Percentiles rank a stretch among this genome's conserved stretches.
Conservation (phyloP, 164 flowering plant genomes). For the Pachysandra terminalis region DNA sequence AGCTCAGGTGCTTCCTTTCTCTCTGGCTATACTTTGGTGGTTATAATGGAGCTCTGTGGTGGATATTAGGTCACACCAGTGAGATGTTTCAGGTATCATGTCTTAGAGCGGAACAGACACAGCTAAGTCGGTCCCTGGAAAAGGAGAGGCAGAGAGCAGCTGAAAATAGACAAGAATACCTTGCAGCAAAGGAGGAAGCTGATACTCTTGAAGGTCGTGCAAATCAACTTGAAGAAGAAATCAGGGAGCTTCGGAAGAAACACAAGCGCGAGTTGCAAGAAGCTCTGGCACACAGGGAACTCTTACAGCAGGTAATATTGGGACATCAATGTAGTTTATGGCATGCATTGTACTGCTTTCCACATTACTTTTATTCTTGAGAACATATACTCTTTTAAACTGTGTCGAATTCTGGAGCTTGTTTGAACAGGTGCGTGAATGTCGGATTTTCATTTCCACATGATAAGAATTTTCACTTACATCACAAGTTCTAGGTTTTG, state of each 20-base stretch:
- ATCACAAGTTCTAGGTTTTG: background rate
- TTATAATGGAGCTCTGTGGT: background rate
- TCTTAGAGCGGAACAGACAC: slow-evolving; percentile 94
- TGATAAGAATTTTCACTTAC: background rate
- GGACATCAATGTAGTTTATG: background rate
- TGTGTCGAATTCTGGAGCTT: background rate
- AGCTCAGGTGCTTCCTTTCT: slow-evolving; percentile 68
- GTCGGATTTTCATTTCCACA: background rate
- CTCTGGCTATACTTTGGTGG: background rate
- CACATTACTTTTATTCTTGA: background rate
- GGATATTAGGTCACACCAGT: slow-evolving; percentile 23
- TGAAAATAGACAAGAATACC: slow-evolving; percentile 93
- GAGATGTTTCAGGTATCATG: slow-evolving; percentile 74
- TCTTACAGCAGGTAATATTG: slow-evolving; percentile 66
- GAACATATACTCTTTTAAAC: background rate
- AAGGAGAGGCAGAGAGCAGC: slow-evolving; percentile 98
- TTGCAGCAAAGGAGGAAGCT: slow-evolving; percentile 91
- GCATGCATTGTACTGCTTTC: background rate
- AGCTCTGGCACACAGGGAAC: slow-evolving; percentile 56
- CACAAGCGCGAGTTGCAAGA: slow-evolving; percentile 86
- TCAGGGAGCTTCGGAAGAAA: slow-evolving; percentile 66
- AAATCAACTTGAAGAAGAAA: slow-evolving; percentile 82
- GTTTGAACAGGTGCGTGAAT: background rate
- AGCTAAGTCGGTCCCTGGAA: slow-evolving; percentile 79
- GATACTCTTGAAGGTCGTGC: slow-evolving; percentile 88